A percentile compares a stretch with the other conserved stretches of the same genome.
Evolutionary conservation across 768 basidiomycete species (phyloP).

Genomic region (Rhizopogon roseolus): DNA sequence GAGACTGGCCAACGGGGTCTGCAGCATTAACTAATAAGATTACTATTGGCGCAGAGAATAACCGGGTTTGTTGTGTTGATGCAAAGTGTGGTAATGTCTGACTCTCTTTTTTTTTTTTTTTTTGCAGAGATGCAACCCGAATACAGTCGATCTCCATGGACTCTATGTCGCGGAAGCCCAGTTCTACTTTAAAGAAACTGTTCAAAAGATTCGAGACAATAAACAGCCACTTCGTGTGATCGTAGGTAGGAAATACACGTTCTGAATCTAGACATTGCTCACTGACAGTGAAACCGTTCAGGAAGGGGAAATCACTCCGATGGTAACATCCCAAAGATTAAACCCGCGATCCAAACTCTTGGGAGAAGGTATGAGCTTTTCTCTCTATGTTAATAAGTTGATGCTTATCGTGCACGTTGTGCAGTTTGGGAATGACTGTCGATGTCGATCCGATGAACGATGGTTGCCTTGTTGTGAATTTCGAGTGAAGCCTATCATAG

Average conservation of each 20-base stretch:
- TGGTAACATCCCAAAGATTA: conserved; percentile 70
- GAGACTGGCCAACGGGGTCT: conserved; percentile 20
- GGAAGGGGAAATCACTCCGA: conserved; percentile 83
- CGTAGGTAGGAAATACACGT: conserved; percentile 50
- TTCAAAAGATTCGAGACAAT: conserved; percentile 48
- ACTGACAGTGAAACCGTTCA: conserved; percentile 15
- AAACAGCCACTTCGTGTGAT: conserved; percentile 67
- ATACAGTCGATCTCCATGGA: conserved; percentile 80
- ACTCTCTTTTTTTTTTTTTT: not conserved
- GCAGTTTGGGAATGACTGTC: conserved; percentile 57
- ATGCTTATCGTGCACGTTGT: not conserved
- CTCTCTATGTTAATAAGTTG: not conserved
- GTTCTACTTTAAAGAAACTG: conserved; percentile 58
- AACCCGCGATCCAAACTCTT: conserved; percentile 79
- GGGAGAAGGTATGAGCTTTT: conserved; percentile 56
- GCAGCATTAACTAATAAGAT: not conserved
- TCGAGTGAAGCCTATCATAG: not conserved
- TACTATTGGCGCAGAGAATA: not conserved
- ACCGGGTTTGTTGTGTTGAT: not conserved
- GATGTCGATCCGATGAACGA: conserved; percentile 71
- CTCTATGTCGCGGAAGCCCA: conserved; percentile 90
- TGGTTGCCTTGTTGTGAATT: conserved; percentile 70
- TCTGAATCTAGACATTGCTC: not conserved
- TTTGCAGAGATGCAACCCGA: conserved; percentile 36
- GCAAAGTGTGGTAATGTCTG: not conserved